Conservation (phyloP, 768 basidiomycete species). For the Hirschioporus abietinus region DNA sequence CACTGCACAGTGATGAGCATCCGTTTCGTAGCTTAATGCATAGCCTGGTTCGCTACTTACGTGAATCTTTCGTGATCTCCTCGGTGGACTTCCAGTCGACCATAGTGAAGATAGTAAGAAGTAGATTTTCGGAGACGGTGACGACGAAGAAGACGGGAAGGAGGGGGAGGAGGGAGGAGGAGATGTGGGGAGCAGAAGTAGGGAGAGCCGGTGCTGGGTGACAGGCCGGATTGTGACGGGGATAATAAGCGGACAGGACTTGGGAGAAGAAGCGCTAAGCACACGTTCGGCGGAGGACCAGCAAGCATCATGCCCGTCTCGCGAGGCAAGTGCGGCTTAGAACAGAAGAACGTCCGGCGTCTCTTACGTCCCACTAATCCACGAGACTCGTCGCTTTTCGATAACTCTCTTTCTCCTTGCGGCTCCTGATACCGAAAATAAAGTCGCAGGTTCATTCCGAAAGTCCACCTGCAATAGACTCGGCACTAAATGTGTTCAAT, state of each 20-base stretch:
- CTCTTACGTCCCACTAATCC: neutral
- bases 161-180: neutral
- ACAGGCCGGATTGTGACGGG: neutral
- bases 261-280: neutral
- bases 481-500: neutral
- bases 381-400: neutral
- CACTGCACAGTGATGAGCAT: conserved; percentile 28
- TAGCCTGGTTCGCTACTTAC: conserved; percentile 8
- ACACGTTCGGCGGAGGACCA: neutral
- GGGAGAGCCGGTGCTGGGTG: neutral
- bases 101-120: conserved; percentile 25
- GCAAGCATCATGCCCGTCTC: neutral
- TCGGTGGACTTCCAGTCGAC: conserved; percentile 44
- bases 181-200: neutral
- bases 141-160: neutral
- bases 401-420: neutral
- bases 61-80: conserved; percentile 36
- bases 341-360: neutral
- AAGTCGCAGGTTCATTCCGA: neutral
- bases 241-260: neutral
- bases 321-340: conserved; percentile 1
- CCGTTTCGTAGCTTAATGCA: neutral
- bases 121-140: neutral
- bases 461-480: neutral
- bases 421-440: neutral